Conservation (phyloP, 169 alveolate genomes). For the Perkinsus chesapeaki region DNA sequence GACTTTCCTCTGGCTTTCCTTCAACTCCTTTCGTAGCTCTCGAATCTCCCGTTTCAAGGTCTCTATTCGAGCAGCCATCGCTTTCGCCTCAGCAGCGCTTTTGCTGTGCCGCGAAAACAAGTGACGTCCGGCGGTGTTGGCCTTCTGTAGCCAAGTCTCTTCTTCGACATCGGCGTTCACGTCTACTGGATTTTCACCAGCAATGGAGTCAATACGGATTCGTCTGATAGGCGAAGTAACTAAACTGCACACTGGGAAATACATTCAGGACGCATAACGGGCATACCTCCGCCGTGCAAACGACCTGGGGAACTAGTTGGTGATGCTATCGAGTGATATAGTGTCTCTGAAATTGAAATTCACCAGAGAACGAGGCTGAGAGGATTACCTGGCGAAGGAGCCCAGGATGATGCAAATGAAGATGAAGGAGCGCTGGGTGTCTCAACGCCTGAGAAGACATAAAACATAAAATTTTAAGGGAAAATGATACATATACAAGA, state of each 20-base stretch:
- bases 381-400: no score
- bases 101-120: background rate
- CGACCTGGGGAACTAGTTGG: background rate
- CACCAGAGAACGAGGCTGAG: no score
- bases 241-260: background rate
- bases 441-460: no score
- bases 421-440: no score
- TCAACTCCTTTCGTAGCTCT: background rate
- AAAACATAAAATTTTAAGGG: no score
- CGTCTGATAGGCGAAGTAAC: background rate
- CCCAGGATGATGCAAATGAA: no score
- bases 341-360: background rate
- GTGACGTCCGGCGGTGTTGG: background rate
- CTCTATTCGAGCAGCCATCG: background rate
- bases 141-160: background rate
- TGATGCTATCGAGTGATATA: background rate
- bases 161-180: background rate
- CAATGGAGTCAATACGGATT: background rate
- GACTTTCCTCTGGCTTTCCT: background rate
- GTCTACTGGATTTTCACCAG: background rate
- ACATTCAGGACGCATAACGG: background rate
- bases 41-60: background rate
- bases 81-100: background rate
- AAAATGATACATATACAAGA: no score
- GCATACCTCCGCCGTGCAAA: background rate